Conservation (phyloP, 2,329 filamentous ascomycete genomes). For the Trichothecium roseum region DNA sequence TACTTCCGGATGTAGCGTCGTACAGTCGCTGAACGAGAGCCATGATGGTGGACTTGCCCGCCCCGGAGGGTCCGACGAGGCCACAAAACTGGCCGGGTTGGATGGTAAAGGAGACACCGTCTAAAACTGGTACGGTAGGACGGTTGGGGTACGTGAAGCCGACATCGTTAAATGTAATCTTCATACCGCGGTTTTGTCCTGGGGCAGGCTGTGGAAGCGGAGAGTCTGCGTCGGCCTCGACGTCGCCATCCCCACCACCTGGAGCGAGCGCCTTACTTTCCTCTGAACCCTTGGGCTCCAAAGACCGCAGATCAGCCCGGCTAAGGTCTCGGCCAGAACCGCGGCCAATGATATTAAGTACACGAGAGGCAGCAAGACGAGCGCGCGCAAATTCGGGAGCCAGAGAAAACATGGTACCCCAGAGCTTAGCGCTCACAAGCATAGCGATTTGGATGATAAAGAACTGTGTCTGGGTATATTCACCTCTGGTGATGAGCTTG, state of each 20-base stretch:
- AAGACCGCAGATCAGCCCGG: not conserved
- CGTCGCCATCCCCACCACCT: not conserved
- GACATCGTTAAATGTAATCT: conserved; percentile 5
- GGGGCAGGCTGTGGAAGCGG: not conserved
- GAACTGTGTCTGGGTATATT: conserved; percentile 57
- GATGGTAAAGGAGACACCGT: conserved; percentile 47
- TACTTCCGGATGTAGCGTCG: conserved; percentile 32
- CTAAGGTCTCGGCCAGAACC: conserved; percentile 2
- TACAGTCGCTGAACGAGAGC: conserved; percentile 44
- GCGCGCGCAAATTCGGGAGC: conserved; percentile 54
- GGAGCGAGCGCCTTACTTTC: not conserved
- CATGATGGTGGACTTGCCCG: conserved; percentile 37
- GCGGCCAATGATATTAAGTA: conserved; percentile 22
- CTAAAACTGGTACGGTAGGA: conserved; percentile 30
- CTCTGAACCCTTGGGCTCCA: conserved; percentile 2
- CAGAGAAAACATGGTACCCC: conserved; percentile 54
- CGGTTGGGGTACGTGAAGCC: conserved; percentile 6
- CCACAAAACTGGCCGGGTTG: conserved; percentile 47
- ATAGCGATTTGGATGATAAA: conserved; percentile 53
- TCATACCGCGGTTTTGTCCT: not conserved
- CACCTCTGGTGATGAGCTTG: conserved; percentile 55
- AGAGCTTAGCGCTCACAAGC: conserved; percentile 50
- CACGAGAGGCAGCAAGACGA: conserved; percentile 37
- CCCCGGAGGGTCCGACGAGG: conserved; percentile 34
- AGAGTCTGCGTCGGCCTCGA: not conserved